phyloP scores from a whole-genome alignment of 495 filamentous ascomycete species.

The Barbatosphaeria neglecta region DNA sequence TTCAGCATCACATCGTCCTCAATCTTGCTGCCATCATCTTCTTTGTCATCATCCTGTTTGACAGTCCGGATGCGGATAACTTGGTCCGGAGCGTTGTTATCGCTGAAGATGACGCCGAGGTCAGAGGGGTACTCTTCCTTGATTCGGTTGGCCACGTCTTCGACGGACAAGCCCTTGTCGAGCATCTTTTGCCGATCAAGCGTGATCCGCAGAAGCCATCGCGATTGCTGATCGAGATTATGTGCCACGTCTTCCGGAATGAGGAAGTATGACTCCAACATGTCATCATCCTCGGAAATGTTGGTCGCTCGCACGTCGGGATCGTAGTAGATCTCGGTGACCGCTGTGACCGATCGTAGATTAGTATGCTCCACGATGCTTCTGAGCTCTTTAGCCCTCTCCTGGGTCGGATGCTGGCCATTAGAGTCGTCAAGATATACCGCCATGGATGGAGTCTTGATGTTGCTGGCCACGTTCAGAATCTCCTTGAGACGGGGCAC shows the following conservation, averaged over 20 bases:
- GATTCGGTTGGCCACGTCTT: slow-evolving; percentile 83
- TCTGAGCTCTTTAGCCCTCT: slow-evolving; percentile 74
- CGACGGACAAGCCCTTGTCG: slow-evolving; percentile 83
- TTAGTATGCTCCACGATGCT: slow-evolving; percentile 91
- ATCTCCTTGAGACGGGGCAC: slow-evolving; percentile 99
- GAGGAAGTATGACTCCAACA: slow-evolving; percentile 95
- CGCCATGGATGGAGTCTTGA: slow-evolving; percentile 97
- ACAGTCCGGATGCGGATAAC: slow-evolving; percentile 88
- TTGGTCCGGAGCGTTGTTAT: slow-evolving; percentile 94
- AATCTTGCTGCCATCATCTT: slow-evolving; percentile 64
- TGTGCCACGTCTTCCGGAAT: slow-evolving; percentile 75
- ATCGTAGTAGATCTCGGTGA: slow-evolving; percentile 95
- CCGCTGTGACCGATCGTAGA: slow-evolving; percentile 76
- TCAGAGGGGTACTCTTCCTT: slow-evolving; percentile 80
- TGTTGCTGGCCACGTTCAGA: slow-evolving; percentile 90
- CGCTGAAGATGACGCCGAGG: slow-evolving; percentile 88
- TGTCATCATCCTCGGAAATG: slow-evolving; percentile 79
- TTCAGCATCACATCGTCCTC: slow-evolving; percentile 87
- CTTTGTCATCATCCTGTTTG: slow-evolving; percentile 52
- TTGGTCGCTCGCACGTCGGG: slow-evolving; percentile 76
- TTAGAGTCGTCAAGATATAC: slow-evolving; percentile 62
- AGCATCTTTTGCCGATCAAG: slow-evolving; percentile 86
- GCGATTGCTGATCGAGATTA: slow-evolving; percentile 58
- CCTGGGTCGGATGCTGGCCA: slow-evolving; percentile 40
- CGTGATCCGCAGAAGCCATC: slow-evolving; percentile 91